Conservation (phyloP, 768 basidiomycete species). For the Erythrobasidium yunnanense region DNA sequence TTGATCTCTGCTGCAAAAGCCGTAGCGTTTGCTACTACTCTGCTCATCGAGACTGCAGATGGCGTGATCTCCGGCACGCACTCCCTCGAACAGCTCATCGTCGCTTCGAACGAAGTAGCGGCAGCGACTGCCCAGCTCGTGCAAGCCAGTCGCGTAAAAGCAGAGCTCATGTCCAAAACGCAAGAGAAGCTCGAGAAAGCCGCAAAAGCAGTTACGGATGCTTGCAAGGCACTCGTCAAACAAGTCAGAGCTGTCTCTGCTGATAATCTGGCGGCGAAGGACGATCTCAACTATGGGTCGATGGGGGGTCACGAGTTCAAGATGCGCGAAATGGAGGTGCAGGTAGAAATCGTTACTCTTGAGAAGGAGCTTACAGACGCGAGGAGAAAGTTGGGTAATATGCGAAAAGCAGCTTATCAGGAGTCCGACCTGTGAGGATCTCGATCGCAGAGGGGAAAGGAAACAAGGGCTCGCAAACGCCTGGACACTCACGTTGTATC, state of each 20-base stretch:
- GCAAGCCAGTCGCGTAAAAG: conserved; percentile 95
- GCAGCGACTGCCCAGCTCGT: conserved; percentile 95
- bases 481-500: too few relatives aligned
- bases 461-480: too few relatives aligned
- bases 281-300: conserved; percentile 71
- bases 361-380: conserved; percentile 70
- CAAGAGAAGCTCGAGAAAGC: conserved; percentile 92
- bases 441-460: too few relatives aligned
- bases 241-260: conserved; percentile 94
- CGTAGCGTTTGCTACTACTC: conserved; percentile 87
- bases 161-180: conserved; percentile 95
- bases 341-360: conserved; percentile 91
- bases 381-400: conserved; percentile 32
- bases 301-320: conserved; percentile 54
- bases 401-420: conserved; percentile 35
- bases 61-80: conserved; percentile 94
- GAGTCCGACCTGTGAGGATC: conserved; percentile 16
- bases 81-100: conserved; percentile 95
- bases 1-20: conserved; percentile 95
- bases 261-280: conserved; percentile 57
- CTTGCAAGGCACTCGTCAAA: conserved; percentile 80
- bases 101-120: conserved; percentile 98
- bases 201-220: conserved; percentile 93
- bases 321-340: conserved; percentile 86
- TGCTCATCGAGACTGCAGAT: conserved; percentile 94